Evolutionary conservation across 345 rosid species (phyloP).

Genomic region (Brassica incana): DNA sequence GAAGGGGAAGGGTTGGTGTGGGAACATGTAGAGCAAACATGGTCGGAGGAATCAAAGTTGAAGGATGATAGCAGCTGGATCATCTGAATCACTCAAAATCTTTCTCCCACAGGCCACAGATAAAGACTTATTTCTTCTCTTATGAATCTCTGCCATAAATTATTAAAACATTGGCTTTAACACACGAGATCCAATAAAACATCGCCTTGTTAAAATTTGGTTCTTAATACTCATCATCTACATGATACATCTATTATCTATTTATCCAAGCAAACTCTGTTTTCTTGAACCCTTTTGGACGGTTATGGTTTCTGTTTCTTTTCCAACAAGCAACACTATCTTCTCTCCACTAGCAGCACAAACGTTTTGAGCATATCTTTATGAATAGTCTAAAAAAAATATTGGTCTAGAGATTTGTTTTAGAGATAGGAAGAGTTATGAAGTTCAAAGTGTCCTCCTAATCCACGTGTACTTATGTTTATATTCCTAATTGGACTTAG

Average conservation of each 20-base stretch:
- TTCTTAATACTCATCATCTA: conserved; percentile 6
- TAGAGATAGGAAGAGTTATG: background rate
- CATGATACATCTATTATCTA: background rate
- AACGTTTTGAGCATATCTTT: background rate
- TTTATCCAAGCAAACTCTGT: background rate
- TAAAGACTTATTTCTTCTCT: conserved; percentile 18
- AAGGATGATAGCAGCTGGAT: conserved; percentile 54
- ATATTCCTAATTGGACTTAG: background rate
- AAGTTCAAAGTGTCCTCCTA: background rate
- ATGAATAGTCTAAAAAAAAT: background rate
- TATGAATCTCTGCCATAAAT: conserved; percentile 14
- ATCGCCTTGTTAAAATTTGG: background rate
- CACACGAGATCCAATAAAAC: conserved; percentile 17
- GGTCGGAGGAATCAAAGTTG: conserved; percentile 55
- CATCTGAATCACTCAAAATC: conserved; percentile 17
- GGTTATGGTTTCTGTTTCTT: background rate
- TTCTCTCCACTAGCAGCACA: background rate
- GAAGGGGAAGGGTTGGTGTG: conserved; percentile 50
- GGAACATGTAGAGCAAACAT: conserved; percentile 66
- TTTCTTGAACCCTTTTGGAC: background rate
- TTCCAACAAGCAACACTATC: background rate
- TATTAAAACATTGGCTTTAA: background rate
- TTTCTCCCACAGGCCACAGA: background rate
- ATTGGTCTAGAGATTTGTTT: background rate
- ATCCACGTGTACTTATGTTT: background rate